These are phyloP conservation scores for Diaporthe helianthi DNA, from an alignment of 2,329 filamentous ascomycete genomes.

Conservation along the genomic window DNA sequence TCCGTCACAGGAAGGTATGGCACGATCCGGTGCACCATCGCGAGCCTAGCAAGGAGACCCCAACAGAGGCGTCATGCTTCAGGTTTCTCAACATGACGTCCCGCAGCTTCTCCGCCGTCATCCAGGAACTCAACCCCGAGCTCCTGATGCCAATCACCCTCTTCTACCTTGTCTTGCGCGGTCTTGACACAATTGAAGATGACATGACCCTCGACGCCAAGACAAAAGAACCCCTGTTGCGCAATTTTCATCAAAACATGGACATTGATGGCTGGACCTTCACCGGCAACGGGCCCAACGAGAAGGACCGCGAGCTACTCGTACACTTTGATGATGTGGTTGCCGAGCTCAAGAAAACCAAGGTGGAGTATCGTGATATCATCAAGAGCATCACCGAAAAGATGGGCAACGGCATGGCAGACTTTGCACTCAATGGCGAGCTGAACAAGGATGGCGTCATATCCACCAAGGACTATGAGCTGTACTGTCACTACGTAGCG, in stretches of 20 bases:
- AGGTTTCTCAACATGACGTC: constrained; percentile 85
- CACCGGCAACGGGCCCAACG: constrained; percentile 81
- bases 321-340: constrained; percentile 92
- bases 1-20: constrained; percentile 81
- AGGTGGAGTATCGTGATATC: constrained; percentile 82
- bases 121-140: constrained; percentile 94
- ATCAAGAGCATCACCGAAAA: constrained; percentile 91
- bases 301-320: constrained; percentile 92
- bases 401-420: constrained; percentile 99
- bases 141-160: constrained; percentile 84
- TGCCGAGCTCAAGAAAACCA: constrained; percentile 85
- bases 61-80: constrained; percentile 82
- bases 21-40: constrained; percentile 92
- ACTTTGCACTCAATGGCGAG: constrained; percentile 87
- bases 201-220: constrained; percentile 89
- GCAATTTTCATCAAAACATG: constrained; percentile 80
- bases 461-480: constrained; percentile 87
- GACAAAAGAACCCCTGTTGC: constrained; percentile 85
- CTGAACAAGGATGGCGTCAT: constrained; percentile 80
- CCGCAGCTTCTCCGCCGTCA: constrained; percentile 91
- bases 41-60: constrained; percentile 76
- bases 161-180: constrained; percentile 92
- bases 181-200: constrained; percentile 97
- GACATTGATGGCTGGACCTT: constrained; percentile 91
- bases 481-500: constrained; percentile 99